phyloP scores from a whole-genome alignment of 352 stramenopile genomes.

The Peronospora belbahrii region DNA sequence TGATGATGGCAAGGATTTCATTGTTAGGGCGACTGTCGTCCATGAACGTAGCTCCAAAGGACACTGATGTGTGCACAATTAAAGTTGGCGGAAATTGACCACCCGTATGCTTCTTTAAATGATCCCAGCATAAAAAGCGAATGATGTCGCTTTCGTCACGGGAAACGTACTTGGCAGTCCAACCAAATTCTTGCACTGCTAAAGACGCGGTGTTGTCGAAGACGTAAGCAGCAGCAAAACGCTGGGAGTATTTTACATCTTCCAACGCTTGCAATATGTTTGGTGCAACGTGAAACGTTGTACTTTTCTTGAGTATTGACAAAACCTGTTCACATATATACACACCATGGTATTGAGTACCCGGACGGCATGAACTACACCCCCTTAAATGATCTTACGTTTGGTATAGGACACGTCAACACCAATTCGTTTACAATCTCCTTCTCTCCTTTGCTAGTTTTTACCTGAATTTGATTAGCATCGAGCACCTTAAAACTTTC shows the following conservation, averaged over 20 bases:
- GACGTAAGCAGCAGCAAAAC: conserved; percentile 56
- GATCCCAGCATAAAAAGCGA: conserved; percentile 75
- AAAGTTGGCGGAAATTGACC: conserved; percentile 17
- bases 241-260: conserved; percentile 53
- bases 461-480: conserved; percentile 38
- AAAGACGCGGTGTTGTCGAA: conserved; percentile 39
- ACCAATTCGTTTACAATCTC: conserved; percentile 60
- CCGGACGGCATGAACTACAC: background rate
- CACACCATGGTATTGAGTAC: conserved; percentile 1
- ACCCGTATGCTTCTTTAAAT: conserved; percentile 42
- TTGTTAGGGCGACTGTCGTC: conserved; percentile 43
- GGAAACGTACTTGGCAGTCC: conserved; percentile 58
- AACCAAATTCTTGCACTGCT: conserved; percentile 37
- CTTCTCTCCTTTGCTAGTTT: conserved; percentile 29
- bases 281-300: conserved; percentile 23
- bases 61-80: conserved; percentile 61
- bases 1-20: conserved; percentile 45
- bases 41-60: conserved; percentile 52
- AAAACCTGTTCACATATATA: conserved; percentile 30
- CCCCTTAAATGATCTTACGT: conserved; percentile 17
- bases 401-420: conserved; percentile 58
- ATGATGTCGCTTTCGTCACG: conserved; percentile 50
- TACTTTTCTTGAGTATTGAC: conserved; percentile 45
- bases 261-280: conserved; percentile 32
- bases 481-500: conserved; percentile 52